Base-by-base conservation (phyloP, 306 rosid species). In the Pyrus pyrifolia region DNA sequence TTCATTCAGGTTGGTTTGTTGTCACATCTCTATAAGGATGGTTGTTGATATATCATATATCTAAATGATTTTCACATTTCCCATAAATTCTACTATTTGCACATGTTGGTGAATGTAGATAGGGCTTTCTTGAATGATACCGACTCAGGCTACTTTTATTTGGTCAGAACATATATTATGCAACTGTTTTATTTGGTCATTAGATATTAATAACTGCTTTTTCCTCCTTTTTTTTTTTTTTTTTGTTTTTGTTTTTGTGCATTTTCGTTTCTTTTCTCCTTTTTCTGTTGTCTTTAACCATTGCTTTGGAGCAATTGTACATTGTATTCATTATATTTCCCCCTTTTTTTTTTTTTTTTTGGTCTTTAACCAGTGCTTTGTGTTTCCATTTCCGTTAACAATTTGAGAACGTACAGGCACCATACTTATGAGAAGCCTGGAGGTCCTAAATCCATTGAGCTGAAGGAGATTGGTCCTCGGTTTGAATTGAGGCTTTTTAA, bases 381-480 rank as follows among this genome's bases (percentile, higher is more conserved):
- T 13, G 14, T 27, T 59, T 35, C 42, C 42, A 38, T 35, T 65
- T 79, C 30, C 17, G 61, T 62, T 77, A 70, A 60, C 45, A 49
- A 15, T 60, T 73, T 74, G 22, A 40, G 21, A 74, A n/a, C 70
- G 8, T 79, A 22, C 83, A 92, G 97, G 89, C 95, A 95, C 86
- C 98, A 95, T 79, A 75, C 89, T 45, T 92, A 86, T 80, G 98
- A 92, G 84, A 92, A 84, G 76, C 91, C 67, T 8, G 96, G 92
- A 11, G 96, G 96, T 65, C 91, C 93, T 57, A 90, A 90, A 80
- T 95, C 96, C 57, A 33, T 88, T 67, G 97, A 92, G 75, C 88
- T 95, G 77, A 89, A 95, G 83, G 97, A 95, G 87, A 80, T 95
- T 23, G 98, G 98, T 81, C 98, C 98, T 25, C 90, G 98, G 25